Percentiles rank a stretch among this genome's conserved stretches.
Conservation (phyloP, 2,329 filamentous ascomycete genomes). For the Verticillium albo-atrum region DNA sequence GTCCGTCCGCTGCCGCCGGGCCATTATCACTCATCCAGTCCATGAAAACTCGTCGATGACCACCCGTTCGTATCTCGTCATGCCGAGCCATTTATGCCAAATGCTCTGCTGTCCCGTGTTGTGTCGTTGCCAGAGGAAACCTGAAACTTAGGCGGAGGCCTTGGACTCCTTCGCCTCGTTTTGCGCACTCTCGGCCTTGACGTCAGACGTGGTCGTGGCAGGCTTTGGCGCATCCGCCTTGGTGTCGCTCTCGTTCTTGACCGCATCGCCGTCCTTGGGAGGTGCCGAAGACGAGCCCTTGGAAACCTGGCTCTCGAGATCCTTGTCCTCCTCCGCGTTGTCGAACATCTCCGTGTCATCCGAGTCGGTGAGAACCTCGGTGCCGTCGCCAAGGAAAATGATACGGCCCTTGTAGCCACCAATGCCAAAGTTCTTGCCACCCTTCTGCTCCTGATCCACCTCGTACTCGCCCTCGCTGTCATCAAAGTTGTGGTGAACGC, state of each 20-base stretch:
- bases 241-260: conserved; percentile 17
- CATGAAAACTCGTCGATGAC: neutral
- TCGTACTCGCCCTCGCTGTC: conserved; percentile 76
- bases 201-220: conserved; percentile 2
- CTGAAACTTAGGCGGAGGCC: neutral
- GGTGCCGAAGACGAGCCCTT: conserved; percentile 43
- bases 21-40: conserved; percentile 7
- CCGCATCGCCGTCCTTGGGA: conserved; percentile 8
- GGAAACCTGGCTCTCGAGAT: conserved; percentile 77
- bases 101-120: conserved; percentile 4
- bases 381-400: conserved; percentile 93
- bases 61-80: neutral
- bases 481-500: conserved; percentile 77
- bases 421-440: conserved; percentile 56
- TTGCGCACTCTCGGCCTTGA: conserved; percentile 6
- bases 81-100: neutral
- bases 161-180: conserved; percentile 9
- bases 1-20: conserved; percentile 9
- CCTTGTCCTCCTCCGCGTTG: conserved; percentile 77
- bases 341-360: conserved; percentile 94
- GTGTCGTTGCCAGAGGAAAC: conserved; percentile 4
- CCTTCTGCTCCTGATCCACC: conserved; percentile 63
- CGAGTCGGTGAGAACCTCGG: conserved; percentile 83
- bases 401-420: conserved; percentile 77
- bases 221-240: conserved; percentile 8